Percentiles rank a stretch among this genome's conserved stretches.
Evolutionary conservation across 2,329 filamentous ascomycete genomes (phyloP).

Genomic region (Xylaria sp.): DNA sequence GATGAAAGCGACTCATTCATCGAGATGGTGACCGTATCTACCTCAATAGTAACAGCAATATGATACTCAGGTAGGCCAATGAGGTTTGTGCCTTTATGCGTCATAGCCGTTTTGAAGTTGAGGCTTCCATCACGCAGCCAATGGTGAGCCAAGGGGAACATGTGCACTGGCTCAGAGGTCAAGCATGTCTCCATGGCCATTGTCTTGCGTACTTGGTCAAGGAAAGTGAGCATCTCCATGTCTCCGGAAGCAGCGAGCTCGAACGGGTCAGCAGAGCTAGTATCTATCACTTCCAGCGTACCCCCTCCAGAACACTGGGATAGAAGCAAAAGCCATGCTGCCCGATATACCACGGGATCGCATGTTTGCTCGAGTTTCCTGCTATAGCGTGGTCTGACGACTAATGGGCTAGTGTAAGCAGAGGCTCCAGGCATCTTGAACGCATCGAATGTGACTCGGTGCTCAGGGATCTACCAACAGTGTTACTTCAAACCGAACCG

Average conservation of each 20-base stretch:
- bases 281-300: background rate
- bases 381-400: background rate
- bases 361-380: background rate
- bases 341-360: background rate
- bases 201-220: background rate
- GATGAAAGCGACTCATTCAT: background rate
- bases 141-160: background rate
- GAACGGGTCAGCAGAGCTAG: background rate
- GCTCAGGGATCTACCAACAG: background rate
- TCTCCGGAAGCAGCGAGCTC: background rate
- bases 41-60: background rate
- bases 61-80: background rate
- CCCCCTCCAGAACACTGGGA: background rate
- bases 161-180: background rate
- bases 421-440: background rate
- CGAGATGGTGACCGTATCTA: background rate
- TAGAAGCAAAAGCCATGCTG: background rate
- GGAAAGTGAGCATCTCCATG: background rate
- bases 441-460: background rate
- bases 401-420: background rate
- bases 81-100: background rate
- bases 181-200: background rate
- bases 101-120: background rate
- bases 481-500: background rate
- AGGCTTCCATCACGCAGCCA: background rate